These are phyloP conservation scores for Corrigiola litoralis DNA, from an alignment of 179 eudicot species.

Conservation along the genomic window DNA sequence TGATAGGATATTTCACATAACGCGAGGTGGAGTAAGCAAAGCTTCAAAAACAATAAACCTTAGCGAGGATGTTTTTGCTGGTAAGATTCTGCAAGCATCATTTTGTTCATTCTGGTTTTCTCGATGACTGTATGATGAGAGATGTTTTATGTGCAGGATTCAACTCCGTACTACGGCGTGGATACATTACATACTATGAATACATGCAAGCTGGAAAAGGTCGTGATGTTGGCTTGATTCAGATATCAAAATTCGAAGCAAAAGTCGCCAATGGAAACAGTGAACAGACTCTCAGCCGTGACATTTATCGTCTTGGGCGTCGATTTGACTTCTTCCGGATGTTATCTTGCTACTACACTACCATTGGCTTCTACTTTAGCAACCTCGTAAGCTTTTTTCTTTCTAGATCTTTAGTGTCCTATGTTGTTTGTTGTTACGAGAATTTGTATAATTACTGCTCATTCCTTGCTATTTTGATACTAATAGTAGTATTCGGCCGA, in stretches of 20 bases:
- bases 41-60: slow-evolving; percentile 90
- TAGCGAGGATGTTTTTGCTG: slow-evolving; percentile 97
- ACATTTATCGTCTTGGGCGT: slow-evolving; percentile 85
- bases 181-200: slow-evolving; percentile 77
- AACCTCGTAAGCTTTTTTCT: slow-evolving; percentile 57
- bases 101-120: slow-evolving; percentile 10
- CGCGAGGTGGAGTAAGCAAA: slow-evolving; percentile 98
- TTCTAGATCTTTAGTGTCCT: not conserved
- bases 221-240: slow-evolving; percentile 93
- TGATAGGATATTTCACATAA: slow-evolving; percentile 93
- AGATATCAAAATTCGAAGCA: slow-evolving; percentile 94
- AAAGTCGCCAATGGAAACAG: slow-evolving; percentile 97
- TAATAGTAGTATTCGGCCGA: no score
- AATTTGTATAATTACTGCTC: not conserved
- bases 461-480: no score
- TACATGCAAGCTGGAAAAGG: slow-evolving; percentile 99
- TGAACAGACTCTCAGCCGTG: slow-evolving; percentile 92
- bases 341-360: slow-evolving; percentile 92
- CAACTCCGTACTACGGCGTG: slow-evolving; percentile 77
- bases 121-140: slow-evolving; percentile 7
- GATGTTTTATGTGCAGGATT: slow-evolving; percentile 43
- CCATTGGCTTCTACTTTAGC: slow-evolving; percentile 82
- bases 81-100: slow-evolving; percentile 25
- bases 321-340: slow-evolving; percentile 92
- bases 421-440: not conserved